Percentiles rank a stretch among this genome's conserved stretches.
These are phyloP conservation scores for Aspergillus texensis DNA, from an alignment of 2,329 filamentous ascomycete species.

Conservation along the genomic window DNA sequence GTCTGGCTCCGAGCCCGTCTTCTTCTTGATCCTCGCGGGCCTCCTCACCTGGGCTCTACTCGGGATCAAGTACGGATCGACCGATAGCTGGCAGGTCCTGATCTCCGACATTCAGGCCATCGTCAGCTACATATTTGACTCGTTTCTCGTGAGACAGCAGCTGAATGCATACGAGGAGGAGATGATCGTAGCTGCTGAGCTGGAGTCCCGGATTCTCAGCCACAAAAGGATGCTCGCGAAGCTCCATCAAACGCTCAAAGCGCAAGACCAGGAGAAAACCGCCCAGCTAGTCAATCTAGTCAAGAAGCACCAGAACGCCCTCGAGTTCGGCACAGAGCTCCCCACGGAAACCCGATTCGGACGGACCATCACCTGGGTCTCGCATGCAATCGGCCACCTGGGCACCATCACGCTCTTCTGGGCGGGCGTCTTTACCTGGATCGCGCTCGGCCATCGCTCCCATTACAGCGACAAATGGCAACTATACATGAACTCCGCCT, in stretches of 20 bases:
- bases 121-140: slow-evolving; percentile 31
- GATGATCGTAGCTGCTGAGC: slow-evolving; percentile 13
- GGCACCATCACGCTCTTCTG: slow-evolving; percentile 4
- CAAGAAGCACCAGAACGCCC: not conserved
- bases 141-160: slow-evolving; percentile 31
- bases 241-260: not conserved
- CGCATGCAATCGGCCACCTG: slow-evolving; percentile 2
- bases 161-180: slow-evolving; percentile 21
- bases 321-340: slow-evolving; percentile 29
- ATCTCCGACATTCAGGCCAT: slow-evolving; percentile 33
- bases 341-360: slow-evolving; percentile 24
- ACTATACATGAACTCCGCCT: slow-evolving; percentile 41
- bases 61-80: slow-evolving; percentile 24
- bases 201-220: slow-evolving; percentile 14
- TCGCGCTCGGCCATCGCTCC: not conserved
- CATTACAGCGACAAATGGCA: slow-evolving; percentile 8
- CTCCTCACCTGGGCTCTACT: slow-evolving; percentile 30
- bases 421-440: slow-evolving; percentile 6
- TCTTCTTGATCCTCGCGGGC: slow-evolving; percentile 33
- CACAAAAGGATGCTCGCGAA: slow-evolving; percentile 11
- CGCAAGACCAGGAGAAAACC: not conserved
- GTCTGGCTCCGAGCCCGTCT: slow-evolving; percentile 28
- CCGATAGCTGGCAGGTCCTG: slow-evolving; percentile 27
- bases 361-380: not conserved
- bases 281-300: not conserved